Evolutionary conservation across 2,329 filamentous ascomycete species (phyloP).

Genomic region (Alternaria gansuensis): DNA sequence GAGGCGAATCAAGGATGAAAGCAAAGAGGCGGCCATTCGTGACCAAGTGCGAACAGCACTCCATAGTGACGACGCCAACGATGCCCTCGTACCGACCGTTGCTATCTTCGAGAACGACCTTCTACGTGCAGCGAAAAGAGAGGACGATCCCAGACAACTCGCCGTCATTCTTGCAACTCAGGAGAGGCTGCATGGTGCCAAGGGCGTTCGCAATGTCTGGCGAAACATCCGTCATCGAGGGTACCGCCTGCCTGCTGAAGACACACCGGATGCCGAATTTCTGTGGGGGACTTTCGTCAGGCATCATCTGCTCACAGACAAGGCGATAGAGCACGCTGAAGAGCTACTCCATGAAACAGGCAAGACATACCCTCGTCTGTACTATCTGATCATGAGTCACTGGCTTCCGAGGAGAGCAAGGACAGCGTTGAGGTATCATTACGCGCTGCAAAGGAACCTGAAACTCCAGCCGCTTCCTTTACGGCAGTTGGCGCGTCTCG

Average conservation of each 20-base stretch:
- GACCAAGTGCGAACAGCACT: conserved; percentile 24
- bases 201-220: conserved; percentile 58
- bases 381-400: conserved; percentile 56
- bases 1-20: conserved; percentile 26
- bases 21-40: conserved; percentile 11
- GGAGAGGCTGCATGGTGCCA: conserved; percentile 53
- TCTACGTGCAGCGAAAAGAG: conserved; percentile 4
- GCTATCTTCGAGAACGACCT: conserved; percentile 1
- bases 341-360: conserved; percentile 54
- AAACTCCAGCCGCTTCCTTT: conserved; percentile 39
- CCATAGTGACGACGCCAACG: conserved; percentile 16
- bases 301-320: conserved; percentile 45
- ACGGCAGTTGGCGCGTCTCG: conserved; percentile 27
- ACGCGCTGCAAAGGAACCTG: conserved; percentile 37
- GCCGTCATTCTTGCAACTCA: conserved; percentile 53
- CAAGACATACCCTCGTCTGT: conserved; percentile 51
- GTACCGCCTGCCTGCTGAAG: conserved; percentile 53
- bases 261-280: conserved; percentile 50
- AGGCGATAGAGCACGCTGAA: conserved; percentile 54
- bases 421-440: conserved; percentile 39
- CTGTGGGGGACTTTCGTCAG: conserved; percentile 60
- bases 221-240: conserved; percentile 48
- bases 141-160: conserved; percentile 43
- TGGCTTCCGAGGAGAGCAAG: conserved; percentile 40
- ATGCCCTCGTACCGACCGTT: conserved; percentile 4